These are phyloP conservation scores for Pisolithus tinctorius DNA, from an alignment of 768 basidiomycete genomes.

Conservation along the genomic window DNA sequence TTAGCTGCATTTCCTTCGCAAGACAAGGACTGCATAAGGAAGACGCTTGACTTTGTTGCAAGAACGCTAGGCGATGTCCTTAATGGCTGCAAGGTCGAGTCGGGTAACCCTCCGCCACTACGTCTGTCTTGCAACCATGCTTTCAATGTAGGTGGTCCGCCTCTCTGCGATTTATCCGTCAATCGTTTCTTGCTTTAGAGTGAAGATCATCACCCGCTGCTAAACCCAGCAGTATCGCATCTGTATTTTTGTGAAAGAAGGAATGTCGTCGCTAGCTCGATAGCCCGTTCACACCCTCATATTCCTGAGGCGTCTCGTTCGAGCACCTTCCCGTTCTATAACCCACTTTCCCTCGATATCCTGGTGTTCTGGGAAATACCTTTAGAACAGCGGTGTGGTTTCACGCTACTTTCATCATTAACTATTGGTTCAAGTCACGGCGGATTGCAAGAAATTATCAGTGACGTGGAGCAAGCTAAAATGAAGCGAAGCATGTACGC, in stretches of 20 bases:
- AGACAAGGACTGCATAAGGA: slow-evolving; percentile 30
- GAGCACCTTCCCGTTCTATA: slow-evolving; percentile 73
- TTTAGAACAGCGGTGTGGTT: slow-evolving; percentile 52
- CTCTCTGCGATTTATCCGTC: neutral
- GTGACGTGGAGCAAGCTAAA: slow-evolving; percentile 54
- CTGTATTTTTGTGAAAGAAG: slow-evolving; percentile 50
- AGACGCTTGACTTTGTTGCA: slow-evolving; percentile 45
- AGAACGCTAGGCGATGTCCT: slow-evolving; percentile 46
- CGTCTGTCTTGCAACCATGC: slow-evolving; percentile 46
- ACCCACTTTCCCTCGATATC: slow-evolving; percentile 66
- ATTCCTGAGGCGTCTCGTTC: slow-evolving; percentile 48
- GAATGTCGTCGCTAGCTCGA: slow-evolving; percentile 30
- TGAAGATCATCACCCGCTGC: slow-evolving; percentile 11
- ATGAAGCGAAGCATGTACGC: slow-evolving; percentile 84
- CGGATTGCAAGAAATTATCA: slow-evolving; percentile 52
- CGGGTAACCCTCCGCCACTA: slow-evolving; percentile 44
- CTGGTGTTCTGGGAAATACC: slow-evolving; percentile 73
- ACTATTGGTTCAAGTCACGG: slow-evolving; percentile 67
- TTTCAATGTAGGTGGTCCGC: slow-evolving; percentile 32
- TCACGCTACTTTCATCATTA: slow-evolving; percentile 50
- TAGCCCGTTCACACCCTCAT: slow-evolving; percentile 42
- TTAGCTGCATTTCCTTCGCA: slow-evolving; percentile 37
- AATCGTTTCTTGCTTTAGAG: slow-evolving; percentile 4
- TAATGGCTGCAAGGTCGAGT: slow-evolving; percentile 36
- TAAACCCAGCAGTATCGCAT: slow-evolving; percentile 21